A percentile compares a stretch with the other conserved stretches of the same genome.
These are phyloP conservation scores for Hippophae gyantsensis DNA, from an alignment of 306 rosid species.

Conservation along the genomic window DNA sequence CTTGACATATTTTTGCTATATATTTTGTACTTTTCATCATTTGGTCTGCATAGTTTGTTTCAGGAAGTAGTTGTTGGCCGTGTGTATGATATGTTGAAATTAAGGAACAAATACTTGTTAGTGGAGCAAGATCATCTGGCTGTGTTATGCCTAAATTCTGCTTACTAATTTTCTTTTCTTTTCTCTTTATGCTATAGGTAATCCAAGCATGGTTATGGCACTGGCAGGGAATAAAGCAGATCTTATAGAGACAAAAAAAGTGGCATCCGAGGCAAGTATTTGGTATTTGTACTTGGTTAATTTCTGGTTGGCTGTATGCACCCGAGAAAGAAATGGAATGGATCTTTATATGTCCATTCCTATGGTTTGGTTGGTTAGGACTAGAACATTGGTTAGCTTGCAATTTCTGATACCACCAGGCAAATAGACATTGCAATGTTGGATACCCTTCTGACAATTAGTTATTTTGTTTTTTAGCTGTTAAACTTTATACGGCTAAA, in stretches of 20 bases:
- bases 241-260: conserved; percentile 41
- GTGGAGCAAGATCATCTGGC: neutral
- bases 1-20: neutral
- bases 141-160: neutral
- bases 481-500: no score
- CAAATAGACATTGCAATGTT: no score
- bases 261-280: conserved; percentile 43
- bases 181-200: conserved; percentile 19
- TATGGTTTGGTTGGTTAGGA: no score
- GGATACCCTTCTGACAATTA: no score
- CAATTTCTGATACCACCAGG: no score
- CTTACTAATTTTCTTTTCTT: neutral
- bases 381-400: no score
- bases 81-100: neutral
- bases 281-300: neutral
- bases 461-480: no score
- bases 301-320: no score
- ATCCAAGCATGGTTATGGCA: conserved; percentile 61
- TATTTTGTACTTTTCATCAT: neutral
- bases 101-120: neutral
- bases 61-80: neutral
- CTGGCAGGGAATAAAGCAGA: conserved; percentile 58
- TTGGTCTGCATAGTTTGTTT: conserved; percentile 1
- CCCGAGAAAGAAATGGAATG: no score
- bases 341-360: no score